Percentiles rank a stretch among this genome's conserved stretches.
Evolutionary conservation across 495 filamentous ascomycete genomes (phyloP).

Genomic region (Pseudoneurospora amorphoporcata): DNA sequence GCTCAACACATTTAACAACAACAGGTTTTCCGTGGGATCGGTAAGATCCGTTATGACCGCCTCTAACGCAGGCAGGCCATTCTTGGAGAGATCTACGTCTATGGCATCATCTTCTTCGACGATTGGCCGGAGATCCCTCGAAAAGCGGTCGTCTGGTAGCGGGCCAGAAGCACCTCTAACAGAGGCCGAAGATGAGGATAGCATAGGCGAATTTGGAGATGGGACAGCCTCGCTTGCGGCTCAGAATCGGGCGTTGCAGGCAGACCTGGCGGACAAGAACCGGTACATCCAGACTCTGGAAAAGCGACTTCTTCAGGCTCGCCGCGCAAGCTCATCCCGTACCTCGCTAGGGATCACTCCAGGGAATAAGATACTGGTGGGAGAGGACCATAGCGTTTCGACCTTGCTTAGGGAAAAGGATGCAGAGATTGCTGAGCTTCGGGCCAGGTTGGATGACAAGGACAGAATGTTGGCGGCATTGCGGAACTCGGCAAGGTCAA

Average conservation of each 20-base stretch:
- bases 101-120: slow-evolving; percentile 54
- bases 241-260: slow-evolving; percentile 79
- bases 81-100: slow-evolving; percentile 53
- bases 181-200: slow-evolving; percentile 58
- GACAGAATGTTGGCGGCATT: slow-evolving; percentile 86
- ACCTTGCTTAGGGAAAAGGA: slow-evolving; percentile 78
- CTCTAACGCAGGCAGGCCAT: slow-evolving; percentile 50
- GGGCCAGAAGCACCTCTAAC: slow-evolving; percentile 23
- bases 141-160: slow-evolving; percentile 33
- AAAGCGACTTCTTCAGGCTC: slow-evolving; percentile 81
- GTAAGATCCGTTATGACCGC: slow-evolving; percentile 63
- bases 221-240: slow-evolving; percentile 70
- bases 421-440: slow-evolving; percentile 82
- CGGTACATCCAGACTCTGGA: slow-evolving; percentile 92
- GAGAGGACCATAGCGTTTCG: slow-evolving; percentile 58
- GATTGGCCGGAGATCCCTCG: slow-evolving; percentile 37
- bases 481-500: slow-evolving; percentile 74
- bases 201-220: slow-evolving; percentile 71
- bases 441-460: slow-evolving; percentile 87
- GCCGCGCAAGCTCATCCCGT: slow-evolving; percentile 80
- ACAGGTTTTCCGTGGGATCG: slow-evolving; percentile 33
- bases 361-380: slow-evolving; percentile 48
- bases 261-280: slow-evolving; percentile 91
- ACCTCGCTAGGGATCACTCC: slow-evolving; percentile 59
- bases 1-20: neutral